Evolutionary conservation across 2,329 filamentous ascomycete species (phyloP).

Genomic region (Arthrinium phaeospermum): DNA sequence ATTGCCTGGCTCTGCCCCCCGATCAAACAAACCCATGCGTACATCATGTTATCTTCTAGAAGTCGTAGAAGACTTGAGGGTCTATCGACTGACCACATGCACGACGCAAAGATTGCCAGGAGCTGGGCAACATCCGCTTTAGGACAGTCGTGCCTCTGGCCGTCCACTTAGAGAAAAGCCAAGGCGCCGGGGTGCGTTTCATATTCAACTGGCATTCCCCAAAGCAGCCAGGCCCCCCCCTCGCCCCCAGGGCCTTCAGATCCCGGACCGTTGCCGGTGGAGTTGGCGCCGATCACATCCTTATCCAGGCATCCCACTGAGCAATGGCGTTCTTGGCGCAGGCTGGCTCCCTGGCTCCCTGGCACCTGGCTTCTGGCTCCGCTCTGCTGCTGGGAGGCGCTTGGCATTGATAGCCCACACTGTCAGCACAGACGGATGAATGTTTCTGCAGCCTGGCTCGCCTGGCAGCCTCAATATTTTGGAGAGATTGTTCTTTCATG

Average conservation of each 20-base stretch:
- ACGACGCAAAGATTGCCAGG: constrained; percentile 34
- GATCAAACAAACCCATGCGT: background rate
- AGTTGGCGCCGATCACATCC: constrained; percentile 36
- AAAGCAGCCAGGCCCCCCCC: constrained; percentile 28
- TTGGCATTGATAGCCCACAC: constrained; percentile 16
- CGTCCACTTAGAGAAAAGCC: constrained; percentile 32
- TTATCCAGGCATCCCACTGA: constrained; percentile 29
- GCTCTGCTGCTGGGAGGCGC: constrained; percentile 2
- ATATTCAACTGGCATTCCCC: constrained; percentile 42
- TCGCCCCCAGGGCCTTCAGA: constrained; percentile 20
- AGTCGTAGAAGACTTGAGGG: constrained; percentile 10
- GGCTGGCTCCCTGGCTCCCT: background rate
- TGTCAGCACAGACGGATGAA: constrained; percentile 14
- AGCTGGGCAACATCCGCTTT: constrained; percentile 32
- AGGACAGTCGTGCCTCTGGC: constrained; percentile 26
- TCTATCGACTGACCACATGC: constrained; percentile 8
- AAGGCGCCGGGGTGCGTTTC: constrained; percentile 42
- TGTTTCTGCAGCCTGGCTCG: constrained; percentile 19
- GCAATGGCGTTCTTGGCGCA: constrained; percentile 26
- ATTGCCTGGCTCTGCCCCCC: background rate
- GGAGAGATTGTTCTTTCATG: constrained; percentile 21
- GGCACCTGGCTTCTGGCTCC: too few relatives aligned
- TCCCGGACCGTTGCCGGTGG: constrained; percentile 35
- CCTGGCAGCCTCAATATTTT: constrained; percentile 16
- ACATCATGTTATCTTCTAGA: constrained; percentile 16